Evolutionary conservation across 805 yeast genomes (phyloP).

Genomic region (Zygotorulaspora sp.): DNA sequence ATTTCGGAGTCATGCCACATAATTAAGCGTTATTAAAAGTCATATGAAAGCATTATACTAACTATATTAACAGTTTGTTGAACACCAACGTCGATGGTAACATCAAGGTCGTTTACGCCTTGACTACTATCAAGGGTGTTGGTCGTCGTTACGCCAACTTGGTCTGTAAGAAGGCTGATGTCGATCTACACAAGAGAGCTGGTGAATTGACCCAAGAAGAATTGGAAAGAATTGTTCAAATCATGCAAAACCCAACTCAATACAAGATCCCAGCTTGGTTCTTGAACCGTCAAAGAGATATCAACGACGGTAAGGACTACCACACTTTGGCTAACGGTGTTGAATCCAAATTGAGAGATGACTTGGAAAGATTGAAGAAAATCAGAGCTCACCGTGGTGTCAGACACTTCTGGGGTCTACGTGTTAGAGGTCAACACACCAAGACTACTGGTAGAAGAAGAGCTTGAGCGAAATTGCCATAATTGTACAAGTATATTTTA

Average conservation of each 20-base stretch:
- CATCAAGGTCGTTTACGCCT: conserved; percentile 99
- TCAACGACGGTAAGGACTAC: conserved; percentile 97
- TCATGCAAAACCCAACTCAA: conserved; percentile 99
- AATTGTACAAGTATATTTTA: conserved; percentile 11
- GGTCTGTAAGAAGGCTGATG: conserved; percentile 99
- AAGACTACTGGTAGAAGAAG: conserved; percentile 98
- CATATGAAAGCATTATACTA: no score
- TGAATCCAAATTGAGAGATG: conserved; percentile 99
- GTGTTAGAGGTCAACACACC: conserved; percentile 99
- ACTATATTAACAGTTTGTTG: conserved; percentile 79
- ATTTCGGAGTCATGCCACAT: no score
- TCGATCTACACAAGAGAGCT: conserved; percentile 96
- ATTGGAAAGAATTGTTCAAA: conserved; percentile 99
- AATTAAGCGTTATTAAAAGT: no score
- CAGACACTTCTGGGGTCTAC: conserved; percentile 99
- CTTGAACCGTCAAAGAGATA: conserved; percentile 99
- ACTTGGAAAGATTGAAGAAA: conserved; percentile 99
- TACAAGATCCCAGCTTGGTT: conserved; percentile 99
- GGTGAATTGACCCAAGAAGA: conserved; percentile 99
- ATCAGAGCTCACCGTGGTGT: conserved; percentile 99
- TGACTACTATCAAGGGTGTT: conserved; percentile 99
- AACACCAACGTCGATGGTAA: conserved; percentile 99
- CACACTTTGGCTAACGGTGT: conserved; percentile 98
- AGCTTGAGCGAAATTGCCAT: conserved; percentile 24
- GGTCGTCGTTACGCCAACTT: conserved; percentile 99